phyloP scores from a whole-genome alignment of 78 protist species.

The Dictyostelium intermedium region DNA sequence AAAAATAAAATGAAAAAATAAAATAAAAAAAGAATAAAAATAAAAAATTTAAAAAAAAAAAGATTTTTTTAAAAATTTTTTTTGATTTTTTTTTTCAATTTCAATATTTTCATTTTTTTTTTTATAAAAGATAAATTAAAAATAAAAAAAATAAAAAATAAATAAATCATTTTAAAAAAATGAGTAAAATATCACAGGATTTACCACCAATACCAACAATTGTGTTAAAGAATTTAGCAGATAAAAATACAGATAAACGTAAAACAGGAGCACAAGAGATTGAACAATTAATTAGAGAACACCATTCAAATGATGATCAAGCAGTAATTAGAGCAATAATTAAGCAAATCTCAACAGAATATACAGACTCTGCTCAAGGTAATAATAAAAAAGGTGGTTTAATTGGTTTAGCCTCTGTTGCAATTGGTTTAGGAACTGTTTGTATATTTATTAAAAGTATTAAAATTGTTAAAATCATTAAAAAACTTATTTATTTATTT shows the following conservation, averaged over 20 bases:
- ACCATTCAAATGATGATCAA: background rate
- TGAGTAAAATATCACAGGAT: constrained; percentile 15
- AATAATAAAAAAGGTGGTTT: constrained; percentile 91
- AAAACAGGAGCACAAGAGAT: constrained; percentile 93
- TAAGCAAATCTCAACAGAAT: constrained; percentile 32
- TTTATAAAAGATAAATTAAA: background rate
- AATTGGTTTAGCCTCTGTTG: constrained; percentile 94
- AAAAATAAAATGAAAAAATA: background rate
- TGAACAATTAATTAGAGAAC: constrained; percentile 80
- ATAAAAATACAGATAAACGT: constrained; percentile 91
- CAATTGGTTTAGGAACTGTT: constrained; percentile 91
- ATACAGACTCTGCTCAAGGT: constrained; percentile 67
- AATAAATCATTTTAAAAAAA: background rate
- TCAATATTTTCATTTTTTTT: background rate
- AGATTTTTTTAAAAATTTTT: background rate
- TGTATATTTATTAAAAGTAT: no score
- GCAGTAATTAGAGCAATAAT: constrained; percentile 46
- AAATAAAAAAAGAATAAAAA: background rate
- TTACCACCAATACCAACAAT: constrained; percentile 53
- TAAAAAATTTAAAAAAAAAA: background rate
- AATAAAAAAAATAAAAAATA: background rate
- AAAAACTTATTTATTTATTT: no score
- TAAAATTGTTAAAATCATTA: no score
- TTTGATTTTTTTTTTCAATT: background rate
- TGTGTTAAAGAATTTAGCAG: constrained; percentile 71